phyloP scores from a whole-genome alignment of 148 eudicot genomes.

The Polygonum aviculare region DNA sequence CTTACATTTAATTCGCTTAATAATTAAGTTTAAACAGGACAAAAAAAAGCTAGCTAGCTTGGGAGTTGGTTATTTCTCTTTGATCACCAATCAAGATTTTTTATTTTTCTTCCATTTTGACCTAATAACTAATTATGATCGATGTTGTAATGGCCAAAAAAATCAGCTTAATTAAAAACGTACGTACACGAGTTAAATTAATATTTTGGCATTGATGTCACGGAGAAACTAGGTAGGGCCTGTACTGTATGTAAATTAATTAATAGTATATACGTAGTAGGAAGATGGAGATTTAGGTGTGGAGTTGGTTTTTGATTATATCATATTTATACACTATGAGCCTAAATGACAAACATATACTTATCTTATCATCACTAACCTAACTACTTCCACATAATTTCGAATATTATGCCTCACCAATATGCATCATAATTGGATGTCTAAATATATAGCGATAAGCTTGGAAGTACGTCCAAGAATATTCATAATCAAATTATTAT shows the following conservation, averaged over 20 bases:
- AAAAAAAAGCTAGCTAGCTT: neutral
- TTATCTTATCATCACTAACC: neutral
- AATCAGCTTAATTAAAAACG: neutral
- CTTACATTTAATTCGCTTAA: neutral
- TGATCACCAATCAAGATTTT: neutral
- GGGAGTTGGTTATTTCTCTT: neutral
- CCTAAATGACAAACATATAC: neutral
- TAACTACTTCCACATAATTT: slow-evolving; percentile 5
- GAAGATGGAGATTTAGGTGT: slow-evolving; percentile 9
- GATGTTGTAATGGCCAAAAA: neutral
- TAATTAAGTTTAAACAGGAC: neutral
- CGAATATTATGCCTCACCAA: slow-evolving; percentile 2
- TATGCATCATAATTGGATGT: neutral
- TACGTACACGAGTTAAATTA: neutral
- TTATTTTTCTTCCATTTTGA: neutral
- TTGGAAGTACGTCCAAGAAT: neutral
- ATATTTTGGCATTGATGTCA: slow-evolving; percentile 1
- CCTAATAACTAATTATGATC: neutral
- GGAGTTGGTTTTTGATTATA: slow-evolving; percentile 10
- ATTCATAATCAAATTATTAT: neutral
- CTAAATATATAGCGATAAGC: neutral
- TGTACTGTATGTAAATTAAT: neutral
- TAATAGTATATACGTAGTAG: neutral
- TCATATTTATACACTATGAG: neutral
- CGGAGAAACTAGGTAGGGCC: slow-evolving; percentile 1